Evolutionary conservation across 768 basidiomycete species (phyloP).

Genomic region (Gloeophyllum trabeum): DNA sequence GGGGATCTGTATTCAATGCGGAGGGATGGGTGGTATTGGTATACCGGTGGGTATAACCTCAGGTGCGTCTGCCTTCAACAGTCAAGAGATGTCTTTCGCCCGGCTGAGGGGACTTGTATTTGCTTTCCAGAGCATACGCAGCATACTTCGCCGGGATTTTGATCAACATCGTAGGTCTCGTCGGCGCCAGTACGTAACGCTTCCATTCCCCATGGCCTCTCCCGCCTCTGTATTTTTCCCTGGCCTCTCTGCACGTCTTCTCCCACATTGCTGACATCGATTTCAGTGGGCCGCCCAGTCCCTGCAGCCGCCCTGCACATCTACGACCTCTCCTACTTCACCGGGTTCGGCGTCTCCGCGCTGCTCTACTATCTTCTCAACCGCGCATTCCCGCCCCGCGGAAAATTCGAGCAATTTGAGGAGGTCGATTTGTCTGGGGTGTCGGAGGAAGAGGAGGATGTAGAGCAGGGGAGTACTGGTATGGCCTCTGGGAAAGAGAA

Average conservation of each 20-base stretch:
- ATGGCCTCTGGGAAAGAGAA: no score
- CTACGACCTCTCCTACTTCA: slow-evolving; percentile 74
- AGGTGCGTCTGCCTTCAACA: slow-evolving; percentile 26
- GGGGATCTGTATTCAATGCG: slow-evolving; percentile 52
- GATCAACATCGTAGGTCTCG: slow-evolving; percentile 77
- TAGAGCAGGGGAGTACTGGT: no score
- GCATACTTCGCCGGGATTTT: slow-evolving; percentile 66
- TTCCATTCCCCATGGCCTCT: not conserved
- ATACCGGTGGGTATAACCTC: slow-evolving; percentile 65
- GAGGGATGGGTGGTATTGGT: slow-evolving; percentile 61
- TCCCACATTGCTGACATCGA: not conserved
- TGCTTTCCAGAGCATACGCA: slow-evolving; percentile 37
- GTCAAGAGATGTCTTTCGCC: not conserved
- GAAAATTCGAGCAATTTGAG: slow-evolving; percentile 32
- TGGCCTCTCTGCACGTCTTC: no score
- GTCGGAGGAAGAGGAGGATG: slow-evolving; percentile 1
- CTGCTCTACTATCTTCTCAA: slow-evolving; percentile 52
- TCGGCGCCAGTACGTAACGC: slow-evolving; percentile 47
- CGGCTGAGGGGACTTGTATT: not conserved
- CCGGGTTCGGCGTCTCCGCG: slow-evolving; percentile 65
- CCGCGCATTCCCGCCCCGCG: slow-evolving; percentile 47
- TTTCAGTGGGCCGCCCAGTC: slow-evolving; percentile 42
- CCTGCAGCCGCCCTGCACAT: slow-evolving; percentile 58
- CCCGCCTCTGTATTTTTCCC: no score
- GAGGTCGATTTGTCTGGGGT: slow-evolving; percentile 46